Evolutionary conservation across 805 yeast species (phyloP), one percentile per base, ranked within the genome.

Genomic region (Spathaspora hagerdaliae): DNA sequence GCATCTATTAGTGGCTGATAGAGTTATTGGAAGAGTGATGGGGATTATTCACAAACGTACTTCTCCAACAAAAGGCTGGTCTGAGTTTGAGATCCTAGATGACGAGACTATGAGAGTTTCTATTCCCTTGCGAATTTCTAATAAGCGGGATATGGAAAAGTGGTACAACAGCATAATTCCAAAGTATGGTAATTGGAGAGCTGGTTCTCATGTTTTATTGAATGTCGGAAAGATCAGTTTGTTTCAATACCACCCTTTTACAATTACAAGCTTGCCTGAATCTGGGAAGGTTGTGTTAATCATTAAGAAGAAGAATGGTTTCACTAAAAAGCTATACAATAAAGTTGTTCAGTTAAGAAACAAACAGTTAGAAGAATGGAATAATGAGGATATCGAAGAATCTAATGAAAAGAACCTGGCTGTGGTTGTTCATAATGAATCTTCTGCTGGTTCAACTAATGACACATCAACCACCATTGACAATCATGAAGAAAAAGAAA

Each of bases 121-220:
- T 1, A 58, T 74, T n/a, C 73, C 75, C 1, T 48, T 67, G n/a
- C 55, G 53, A 3, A 44, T 58, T 3, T 49, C 54, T 12, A 6
- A 29, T 9, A 45, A 53, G 3, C 40, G 44, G 27, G 52, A 54
- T 33, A 37, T 49, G 19, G 41, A 52, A 10, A 52, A 46, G 32
- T 68, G 73, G 68, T 64, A 57, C 48, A 47, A 51, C 43, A 38
- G 35, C 5, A 51, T 63, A 29, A 53, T 67, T 27, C 77, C 77
- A 3, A 58, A 62, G n/a, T 50, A 63, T 15, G 63, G 71, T 15
- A 60, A 61, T 13, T 75, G 81, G 81, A 62, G 62, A 42, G 67
- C 79, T 0, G 80, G 80, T 4, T 78, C 73, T 53, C 77, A 75
- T 52, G 63, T 74, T 10, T 63, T 59, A 34, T 55, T 75, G n/a